A percentile compares a stretch with the other conserved stretches of the same genome.
These are phyloP conservation scores for Blumeriella jaapii DNA, from an alignment of 2,329 filamentous ascomycete species.

Conservation along the genomic window DNA sequence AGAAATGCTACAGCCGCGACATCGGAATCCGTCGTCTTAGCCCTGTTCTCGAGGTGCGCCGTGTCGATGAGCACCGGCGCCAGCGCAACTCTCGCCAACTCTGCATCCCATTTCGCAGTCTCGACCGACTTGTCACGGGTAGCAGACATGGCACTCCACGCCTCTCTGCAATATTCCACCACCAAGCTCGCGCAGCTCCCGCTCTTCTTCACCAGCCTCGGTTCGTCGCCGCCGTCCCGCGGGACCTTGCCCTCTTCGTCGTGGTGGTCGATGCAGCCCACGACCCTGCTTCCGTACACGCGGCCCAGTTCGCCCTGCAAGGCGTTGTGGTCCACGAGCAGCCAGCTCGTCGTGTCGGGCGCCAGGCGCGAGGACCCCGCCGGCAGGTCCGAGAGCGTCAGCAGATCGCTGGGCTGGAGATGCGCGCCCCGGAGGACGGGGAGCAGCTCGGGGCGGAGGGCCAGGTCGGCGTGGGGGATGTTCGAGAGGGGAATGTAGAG, in stretches of 20 bases:
- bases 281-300: slow-evolving; percentile 40
- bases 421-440: slow-evolving; percentile 52
- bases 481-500: slow-evolving; percentile 66
- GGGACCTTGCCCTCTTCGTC: slow-evolving; percentile 53
- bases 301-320: slow-evolving; percentile 50
- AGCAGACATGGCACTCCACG: slow-evolving; percentile 46
- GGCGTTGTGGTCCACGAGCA: slow-evolving; percentile 71
- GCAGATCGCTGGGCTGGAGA: slow-evolving; percentile 47
- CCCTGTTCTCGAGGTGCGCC: slow-evolving; percentile 45
- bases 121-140: slow-evolving; percentile 27
- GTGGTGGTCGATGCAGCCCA: slow-evolving; percentile 69
- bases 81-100: slow-evolving; percentile 55
- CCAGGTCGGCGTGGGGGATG: slow-evolving; percentile 54
- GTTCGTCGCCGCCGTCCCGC: slow-evolving; percentile 33
- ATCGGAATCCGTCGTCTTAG: slow-evolving; percentile 57
- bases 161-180: slow-evolving; percentile 42
- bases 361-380: slow-evolving; percentile 21
- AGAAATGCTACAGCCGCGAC: slow-evolving; percentile 44
- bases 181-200: slow-evolving; percentile 68
- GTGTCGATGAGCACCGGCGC: slow-evolving; percentile 68
- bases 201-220: slow-evolving; percentile 50
- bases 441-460: slow-evolving; percentile 60
- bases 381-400: slow-evolving; percentile 50
- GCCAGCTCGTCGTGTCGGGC: slow-evolving; percentile 51
- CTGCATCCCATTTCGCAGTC: slow-evolving; percentile 34